These are phyloP conservation scores for Lepidium aucheri DNA, from an alignment of 345 rosid genomes.

Conservation along the genomic window DNA sequence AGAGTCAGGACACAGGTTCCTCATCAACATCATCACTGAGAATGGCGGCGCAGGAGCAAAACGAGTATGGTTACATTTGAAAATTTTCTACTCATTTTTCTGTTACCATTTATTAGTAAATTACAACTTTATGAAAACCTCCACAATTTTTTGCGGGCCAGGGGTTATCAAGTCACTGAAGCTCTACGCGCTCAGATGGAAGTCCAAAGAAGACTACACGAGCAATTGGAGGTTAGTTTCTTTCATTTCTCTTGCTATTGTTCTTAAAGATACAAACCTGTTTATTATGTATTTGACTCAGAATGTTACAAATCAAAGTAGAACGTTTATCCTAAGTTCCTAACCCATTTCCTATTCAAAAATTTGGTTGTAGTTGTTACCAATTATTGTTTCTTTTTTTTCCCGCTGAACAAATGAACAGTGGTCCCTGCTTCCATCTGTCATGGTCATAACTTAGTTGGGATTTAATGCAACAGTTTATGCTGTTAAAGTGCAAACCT, in stretches of 20 bases:
- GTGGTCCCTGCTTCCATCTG: background rate
- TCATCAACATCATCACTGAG: constrained; percentile 68
- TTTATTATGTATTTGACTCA: background rate
- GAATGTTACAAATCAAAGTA: background rate
- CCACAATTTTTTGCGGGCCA: constrained; percentile 31
- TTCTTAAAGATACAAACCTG: background rate
- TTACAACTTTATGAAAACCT: background rate
- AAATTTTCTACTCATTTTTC: background rate
- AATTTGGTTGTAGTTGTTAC: background rate
- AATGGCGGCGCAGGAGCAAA: constrained; percentile 58
- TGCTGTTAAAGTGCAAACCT: constrained; percentile 5
- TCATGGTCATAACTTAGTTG: background rate
- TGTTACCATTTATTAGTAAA: background rate
- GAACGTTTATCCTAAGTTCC: background rate
- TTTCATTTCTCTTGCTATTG: background rate
- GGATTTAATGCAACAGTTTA: background rate
- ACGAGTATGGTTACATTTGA: constrained; percentile 51
- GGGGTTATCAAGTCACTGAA: constrained; percentile 90
- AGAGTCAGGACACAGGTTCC: constrained; percentile 85
- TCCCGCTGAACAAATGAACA: background rate
- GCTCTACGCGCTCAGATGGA: constrained; percentile 97
- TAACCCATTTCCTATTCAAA: background rate
- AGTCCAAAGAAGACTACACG: constrained; percentile 94
- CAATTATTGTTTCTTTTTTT: background rate
- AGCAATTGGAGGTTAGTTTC: constrained; percentile 82